A percentile compares a stretch with the other conserved stretches of the same genome.
Conservation (phyloP, 2,329 filamentous ascomycete species). For the Colletotrichum sp. region DNA sequence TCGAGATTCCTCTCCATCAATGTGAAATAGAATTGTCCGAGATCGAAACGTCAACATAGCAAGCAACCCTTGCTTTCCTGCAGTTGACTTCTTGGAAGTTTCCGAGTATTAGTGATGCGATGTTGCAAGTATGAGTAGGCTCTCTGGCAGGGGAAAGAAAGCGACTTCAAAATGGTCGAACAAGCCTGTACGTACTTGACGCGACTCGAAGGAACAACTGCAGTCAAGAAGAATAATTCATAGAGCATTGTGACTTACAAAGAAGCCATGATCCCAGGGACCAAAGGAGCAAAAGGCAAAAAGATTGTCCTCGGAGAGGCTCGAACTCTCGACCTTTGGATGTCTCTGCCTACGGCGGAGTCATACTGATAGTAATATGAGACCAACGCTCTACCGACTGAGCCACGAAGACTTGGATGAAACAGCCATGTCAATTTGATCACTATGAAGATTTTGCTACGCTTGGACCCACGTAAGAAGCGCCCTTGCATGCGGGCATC, state of each 20-base stretch:
- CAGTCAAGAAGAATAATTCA: background rate
- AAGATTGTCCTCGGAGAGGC: slow-evolving; percentile 12
- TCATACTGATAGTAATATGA: slow-evolving; percentile 4
- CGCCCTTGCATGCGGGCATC: background rate
- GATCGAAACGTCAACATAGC: background rate
- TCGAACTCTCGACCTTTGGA: slow-evolving; percentile 21
- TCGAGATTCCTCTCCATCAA: background rate
- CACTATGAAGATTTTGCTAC: background rate
- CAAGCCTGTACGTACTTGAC: background rate
- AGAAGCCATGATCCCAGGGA: background rate
- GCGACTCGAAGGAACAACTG: background rate
- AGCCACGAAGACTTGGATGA: background rate
- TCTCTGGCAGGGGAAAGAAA: background rate
- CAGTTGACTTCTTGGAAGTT: background rate
- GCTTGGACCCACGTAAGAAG: background rate
- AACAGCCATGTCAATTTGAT: rapidly evolving
- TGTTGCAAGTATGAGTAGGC: background rate
- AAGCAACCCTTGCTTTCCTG: background rate
- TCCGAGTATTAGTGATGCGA: background rate
- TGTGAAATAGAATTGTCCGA: background rate
- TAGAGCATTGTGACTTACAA: background rate
- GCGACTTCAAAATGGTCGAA: background rate
- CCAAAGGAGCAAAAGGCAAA: background rate
- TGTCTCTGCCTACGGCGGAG: background rate
- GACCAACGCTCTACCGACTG: slow-evolving; percentile 18